A percentile compares a stretch with the other conserved stretches of the same genome.
phyloP scores from a whole-genome alignment of 129 eudicot species.

The Tagetes patula region DNA sequence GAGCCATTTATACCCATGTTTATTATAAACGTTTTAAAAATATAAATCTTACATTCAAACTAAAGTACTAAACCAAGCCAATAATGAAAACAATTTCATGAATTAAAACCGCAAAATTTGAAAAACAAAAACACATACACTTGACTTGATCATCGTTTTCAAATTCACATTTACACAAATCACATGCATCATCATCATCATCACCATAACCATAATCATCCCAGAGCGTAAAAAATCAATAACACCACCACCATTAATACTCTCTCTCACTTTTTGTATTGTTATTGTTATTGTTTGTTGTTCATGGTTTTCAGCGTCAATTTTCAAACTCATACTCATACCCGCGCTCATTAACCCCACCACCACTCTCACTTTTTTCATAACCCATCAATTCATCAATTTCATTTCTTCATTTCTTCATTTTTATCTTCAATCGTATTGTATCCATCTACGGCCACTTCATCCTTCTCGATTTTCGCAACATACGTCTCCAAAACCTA shows the following conservation, averaged over 20 bases:
- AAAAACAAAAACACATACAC: neutral
- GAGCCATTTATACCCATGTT: too few species aligned
- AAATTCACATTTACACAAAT: conserved; percentile 32
- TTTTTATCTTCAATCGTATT: conserved; percentile 9
- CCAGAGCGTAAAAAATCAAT: conserved; percentile 35
- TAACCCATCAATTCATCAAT: neutral
- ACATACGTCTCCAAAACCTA: conserved; percentile 12
- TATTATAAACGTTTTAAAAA: too few species aligned
- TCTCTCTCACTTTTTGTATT: neutral
- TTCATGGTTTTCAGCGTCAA: conserved; percentile 44
- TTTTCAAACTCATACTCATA: conserved; percentile 37
- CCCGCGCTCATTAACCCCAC: conserved; percentile 47
- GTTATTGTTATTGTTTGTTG: too few species aligned
- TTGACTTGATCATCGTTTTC: neutral
- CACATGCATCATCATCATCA: conserved; percentile 28
- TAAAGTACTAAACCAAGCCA: too few species aligned
- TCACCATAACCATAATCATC: conserved; percentile 15
- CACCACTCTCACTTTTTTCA: conserved; percentile 28
- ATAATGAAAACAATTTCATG: too few species aligned
- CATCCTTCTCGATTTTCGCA: conserved; percentile 36
- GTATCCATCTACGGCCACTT: conserved; percentile 21
- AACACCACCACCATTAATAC: conserved; percentile 15
- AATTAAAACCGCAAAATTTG: neutral
- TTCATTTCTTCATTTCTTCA: conserved; percentile 1
- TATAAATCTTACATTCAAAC: too few species aligned